Conservation (phyloP, 192 early-diverging fungal genomes). For the Podila verticillata region DNA sequence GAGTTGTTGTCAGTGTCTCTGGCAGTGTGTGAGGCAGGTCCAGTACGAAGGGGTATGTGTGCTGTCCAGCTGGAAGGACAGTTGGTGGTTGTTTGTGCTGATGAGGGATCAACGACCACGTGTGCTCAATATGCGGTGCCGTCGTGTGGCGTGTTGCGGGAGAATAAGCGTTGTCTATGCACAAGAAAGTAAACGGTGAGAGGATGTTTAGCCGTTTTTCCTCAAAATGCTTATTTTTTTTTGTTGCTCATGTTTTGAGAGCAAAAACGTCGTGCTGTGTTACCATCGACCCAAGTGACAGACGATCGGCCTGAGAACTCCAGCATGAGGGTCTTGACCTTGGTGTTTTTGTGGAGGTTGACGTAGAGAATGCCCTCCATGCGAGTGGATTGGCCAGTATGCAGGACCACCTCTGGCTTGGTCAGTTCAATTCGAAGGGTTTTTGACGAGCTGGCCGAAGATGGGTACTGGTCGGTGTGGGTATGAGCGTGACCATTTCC, state of each 20-base stretch:
- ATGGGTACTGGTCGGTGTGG: background rate
- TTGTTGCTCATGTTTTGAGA: too few species aligned
- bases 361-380: slow-evolving; percentile 25
- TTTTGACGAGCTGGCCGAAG: slow-evolving; percentile 12
- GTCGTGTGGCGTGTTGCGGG: slow-evolving; percentile 27
- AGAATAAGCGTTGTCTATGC: slow-evolving; percentile 32
- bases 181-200: background rate
- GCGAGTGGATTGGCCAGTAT: slow-evolving; percentile 7
- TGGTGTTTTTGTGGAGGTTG: slow-evolving; percentile 31
- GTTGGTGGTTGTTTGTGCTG: slow-evolving; percentile 11
- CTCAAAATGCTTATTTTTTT: background rate
- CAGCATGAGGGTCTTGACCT: slow-evolving; percentile 34
- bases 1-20: slow-evolving; percentile 21
- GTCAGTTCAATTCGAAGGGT: slow-evolving; percentile 32
- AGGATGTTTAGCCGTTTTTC: too few species aligned
- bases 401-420: slow-evolving; percentile 27
- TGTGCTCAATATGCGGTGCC: slow-evolving; percentile 33
- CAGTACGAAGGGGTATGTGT: slow-evolving; percentile 48
- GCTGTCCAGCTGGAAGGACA: slow-evolving; percentile 21
- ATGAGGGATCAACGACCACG: slow-evolving; percentile 28
- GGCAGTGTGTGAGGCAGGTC: slow-evolving; percentile 41
- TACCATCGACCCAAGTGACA: slow-evolving; percentile 46
- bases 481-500: background rate
- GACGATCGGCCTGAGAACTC: slow-evolving; percentile 38
- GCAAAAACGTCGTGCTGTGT: background rate